Evolutionary conservation across 495 filamentous ascomycete species (phyloP).

Genomic region (Xylaria scruposa): DNA sequence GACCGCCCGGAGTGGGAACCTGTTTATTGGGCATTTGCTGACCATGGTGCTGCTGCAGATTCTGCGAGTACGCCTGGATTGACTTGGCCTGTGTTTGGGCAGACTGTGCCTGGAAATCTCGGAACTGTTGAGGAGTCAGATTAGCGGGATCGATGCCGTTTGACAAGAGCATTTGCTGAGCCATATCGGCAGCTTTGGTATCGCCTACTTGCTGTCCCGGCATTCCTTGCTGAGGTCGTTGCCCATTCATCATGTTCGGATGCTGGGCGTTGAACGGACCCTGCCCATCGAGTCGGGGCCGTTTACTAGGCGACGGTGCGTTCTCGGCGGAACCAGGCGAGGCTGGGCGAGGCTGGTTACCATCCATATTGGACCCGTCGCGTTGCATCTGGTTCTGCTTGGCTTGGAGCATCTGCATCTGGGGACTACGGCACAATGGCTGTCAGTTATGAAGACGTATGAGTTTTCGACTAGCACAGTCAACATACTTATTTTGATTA

Average conservation of each 20-base stretch:
- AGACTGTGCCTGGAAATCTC: slow-evolving; percentile 68
- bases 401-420: slow-evolving; percentile 72
- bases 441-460: slow-evolving; percentile 33
- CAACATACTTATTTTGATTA: slow-evolving; percentile 71
- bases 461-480: not conserved
- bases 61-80: slow-evolving; percentile 84
- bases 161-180: slow-evolving; percentile 65
- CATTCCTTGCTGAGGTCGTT: slow-evolving; percentile 74
- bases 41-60: slow-evolving; percentile 79
- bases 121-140: slow-evolving; percentile 79
- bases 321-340: slow-evolving; percentile 86
- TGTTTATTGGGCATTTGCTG: slow-evolving; percentile 76
- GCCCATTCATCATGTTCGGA: slow-evolving; percentile 78
- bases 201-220: slow-evolving; percentile 72
- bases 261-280: slow-evolving; percentile 71
- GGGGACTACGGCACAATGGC: slow-evolving; percentile 55
- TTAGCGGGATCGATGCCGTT: slow-evolving; percentile 77
- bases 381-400: slow-evolving; percentile 78
- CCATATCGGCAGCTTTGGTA: slow-evolving; percentile 55
- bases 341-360: slow-evolving; percentile 78
- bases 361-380: slow-evolving; percentile 85
- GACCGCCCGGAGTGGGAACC: slow-evolving; percentile 59
- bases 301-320: slow-evolving; percentile 89
- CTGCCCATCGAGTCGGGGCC: slow-evolving; percentile 79
- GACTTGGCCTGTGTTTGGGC: slow-evolving; percentile 74